Percentiles rank a stretch among this genome's conserved stretches.
phyloP scores from a whole-genome alignment of 1,284 basidiomycete species.

The Amylostereum chailletii region DNA sequence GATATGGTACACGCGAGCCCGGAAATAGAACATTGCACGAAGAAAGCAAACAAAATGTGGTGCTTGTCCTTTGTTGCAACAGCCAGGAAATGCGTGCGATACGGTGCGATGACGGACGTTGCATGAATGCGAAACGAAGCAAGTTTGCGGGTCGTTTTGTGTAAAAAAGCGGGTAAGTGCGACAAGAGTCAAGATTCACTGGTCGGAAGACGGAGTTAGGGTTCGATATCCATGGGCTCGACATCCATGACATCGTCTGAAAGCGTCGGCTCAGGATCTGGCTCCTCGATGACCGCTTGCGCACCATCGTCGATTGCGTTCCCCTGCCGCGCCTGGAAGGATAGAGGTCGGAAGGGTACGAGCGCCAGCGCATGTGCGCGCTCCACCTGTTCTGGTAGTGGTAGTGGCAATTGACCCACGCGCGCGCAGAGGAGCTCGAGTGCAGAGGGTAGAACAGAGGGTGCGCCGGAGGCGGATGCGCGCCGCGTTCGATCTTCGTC shows the following conservation, averaged over 20 bases:
- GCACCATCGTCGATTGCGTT: slow-evolving; percentile 8
- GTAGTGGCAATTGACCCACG: neutral
- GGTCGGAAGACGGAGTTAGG: slow-evolving; percentile 2
- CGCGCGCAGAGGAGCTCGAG: slow-evolving; percentile 22
- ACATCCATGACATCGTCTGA: slow-evolving; percentile 50
- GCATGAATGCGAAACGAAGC: too few relatives aligned
- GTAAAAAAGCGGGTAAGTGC: neutral
- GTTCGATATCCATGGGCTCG: slow-evolving; percentile 22
- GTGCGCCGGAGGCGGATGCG: neutral
- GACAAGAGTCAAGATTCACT: slow-evolving; percentile 4
- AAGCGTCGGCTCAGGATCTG: slow-evolving; percentile 5
- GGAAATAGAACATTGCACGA: too few relatives aligned
- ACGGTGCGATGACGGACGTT: too few relatives aligned
- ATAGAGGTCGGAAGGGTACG: slow-evolving; percentile 14
- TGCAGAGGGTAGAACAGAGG: slow-evolving; percentile 10
- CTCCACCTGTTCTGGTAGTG: slow-evolving; percentile 22
- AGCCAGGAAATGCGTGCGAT: too few relatives aligned
- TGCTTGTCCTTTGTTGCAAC: too few relatives aligned
- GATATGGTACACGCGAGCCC: too few relatives aligned
- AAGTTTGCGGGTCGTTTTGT: neutral
- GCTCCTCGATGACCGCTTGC: slow-evolving; percentile 7
- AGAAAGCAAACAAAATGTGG: too few relatives aligned
- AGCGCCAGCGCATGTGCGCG: slow-evolving; percentile 8
- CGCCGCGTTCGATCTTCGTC: slow-evolving; percentile 12
- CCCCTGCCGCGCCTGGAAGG: neutral